These are phyloP conservation scores for Triticum timopheevii DNA, from an alignment of 176 grass and related monocot genomes.

Conservation along the genomic window DNA sequence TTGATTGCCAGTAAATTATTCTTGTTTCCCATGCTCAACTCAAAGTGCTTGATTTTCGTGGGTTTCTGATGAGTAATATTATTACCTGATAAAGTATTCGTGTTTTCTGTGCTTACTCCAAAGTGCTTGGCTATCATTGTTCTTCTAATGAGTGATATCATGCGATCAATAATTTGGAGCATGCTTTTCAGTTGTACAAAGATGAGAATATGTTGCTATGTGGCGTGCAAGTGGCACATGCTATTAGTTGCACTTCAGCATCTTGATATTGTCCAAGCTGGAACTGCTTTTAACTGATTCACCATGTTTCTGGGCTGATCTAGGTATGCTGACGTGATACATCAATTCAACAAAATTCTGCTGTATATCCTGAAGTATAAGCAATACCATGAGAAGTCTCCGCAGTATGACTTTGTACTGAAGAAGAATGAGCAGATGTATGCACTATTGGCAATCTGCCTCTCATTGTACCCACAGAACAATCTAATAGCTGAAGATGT, in stretches of 20 bases:
- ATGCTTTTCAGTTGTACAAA: constrained; percentile 1
- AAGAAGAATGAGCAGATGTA: constrained; percentile 99
- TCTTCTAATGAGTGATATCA: not conserved
- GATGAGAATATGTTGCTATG: not conserved
- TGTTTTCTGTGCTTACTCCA: not conserved
- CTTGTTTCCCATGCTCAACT: not conserved
- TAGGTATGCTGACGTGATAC: constrained; percentile 83
- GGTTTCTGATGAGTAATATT: not conserved
- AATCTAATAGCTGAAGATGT: constrained; percentile 89
- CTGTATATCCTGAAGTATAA: constrained; percentile 90
- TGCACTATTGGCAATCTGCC: constrained; percentile 82
- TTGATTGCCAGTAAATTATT: not conserved
- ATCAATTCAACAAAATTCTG: constrained; percentile 96
- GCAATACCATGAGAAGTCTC: constrained; percentile 82
- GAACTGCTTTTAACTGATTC: constrained; percentile 14
- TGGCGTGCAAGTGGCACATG: not conserved
- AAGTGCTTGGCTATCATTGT: not conserved
- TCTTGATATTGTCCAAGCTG: not conserved
- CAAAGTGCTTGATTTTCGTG: not conserved
- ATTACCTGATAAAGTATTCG: not conserved
- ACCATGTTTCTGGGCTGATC: constrained; percentile 4
- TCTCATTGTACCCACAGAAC: constrained; percentile 77
- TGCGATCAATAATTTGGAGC: not conserved
- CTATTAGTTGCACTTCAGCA: not conserved
- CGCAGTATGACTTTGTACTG: constrained; percentile 86